These are phyloP conservation scores for Monosporascus cannonballus DNA, from an alignment of 2,329 filamentous ascomycete genomes.

Conservation along the genomic window DNA sequence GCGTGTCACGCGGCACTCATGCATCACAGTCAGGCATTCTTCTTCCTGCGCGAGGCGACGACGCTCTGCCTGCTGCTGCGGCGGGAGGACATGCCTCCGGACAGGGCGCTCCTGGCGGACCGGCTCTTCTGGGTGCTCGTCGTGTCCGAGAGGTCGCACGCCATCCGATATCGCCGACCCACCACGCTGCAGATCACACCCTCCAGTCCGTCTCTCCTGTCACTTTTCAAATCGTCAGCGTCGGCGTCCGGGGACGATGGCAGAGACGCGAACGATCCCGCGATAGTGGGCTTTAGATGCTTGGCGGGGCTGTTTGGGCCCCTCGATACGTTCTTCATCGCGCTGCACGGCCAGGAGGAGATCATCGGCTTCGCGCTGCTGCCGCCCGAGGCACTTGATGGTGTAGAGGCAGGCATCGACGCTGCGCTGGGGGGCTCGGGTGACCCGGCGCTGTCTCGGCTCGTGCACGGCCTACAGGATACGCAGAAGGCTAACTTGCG, in stretches of 20 bases:
- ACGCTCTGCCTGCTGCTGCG: conserved; percentile 32
- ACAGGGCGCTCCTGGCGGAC: conserved; percentile 21
- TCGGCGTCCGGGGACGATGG: conserved; percentile 10
- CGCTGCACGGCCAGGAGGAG: conserved; percentile 32
- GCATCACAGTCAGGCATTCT: conserved; percentile 38
- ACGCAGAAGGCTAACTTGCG: conserved; percentile 39
- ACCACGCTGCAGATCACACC: conserved; percentile 36
- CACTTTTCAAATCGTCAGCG: not conserved
- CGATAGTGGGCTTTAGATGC: conserved; percentile 33
- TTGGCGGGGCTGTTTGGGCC: conserved; percentile 34
- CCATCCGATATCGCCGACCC: conserved; percentile 37
- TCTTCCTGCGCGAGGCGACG: conserved; percentile 37
- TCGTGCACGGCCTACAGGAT: conserved; percentile 25
- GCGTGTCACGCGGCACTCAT: conserved; percentile 36
- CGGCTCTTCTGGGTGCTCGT: conserved; percentile 39
- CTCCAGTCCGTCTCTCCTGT: conserved; percentile 24
- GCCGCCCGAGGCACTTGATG: conserved; percentile 26
- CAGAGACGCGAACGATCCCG: conserved; percentile 12
- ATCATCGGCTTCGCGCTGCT: conserved; percentile 20
- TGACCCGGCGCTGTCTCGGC: conserved; percentile 1
- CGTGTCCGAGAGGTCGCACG: conserved; percentile 38
- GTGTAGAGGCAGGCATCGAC: conserved; percentile 31
- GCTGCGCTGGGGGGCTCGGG: conserved; percentile 27
- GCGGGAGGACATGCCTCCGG: conserved; percentile 20
- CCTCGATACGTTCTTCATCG: conserved; percentile 36